These are phyloP conservation scores for Kurtzmaniella quercitrusa DNA, from an alignment of 1,139 yeast species.

Conservation along the genomic window DNA sequence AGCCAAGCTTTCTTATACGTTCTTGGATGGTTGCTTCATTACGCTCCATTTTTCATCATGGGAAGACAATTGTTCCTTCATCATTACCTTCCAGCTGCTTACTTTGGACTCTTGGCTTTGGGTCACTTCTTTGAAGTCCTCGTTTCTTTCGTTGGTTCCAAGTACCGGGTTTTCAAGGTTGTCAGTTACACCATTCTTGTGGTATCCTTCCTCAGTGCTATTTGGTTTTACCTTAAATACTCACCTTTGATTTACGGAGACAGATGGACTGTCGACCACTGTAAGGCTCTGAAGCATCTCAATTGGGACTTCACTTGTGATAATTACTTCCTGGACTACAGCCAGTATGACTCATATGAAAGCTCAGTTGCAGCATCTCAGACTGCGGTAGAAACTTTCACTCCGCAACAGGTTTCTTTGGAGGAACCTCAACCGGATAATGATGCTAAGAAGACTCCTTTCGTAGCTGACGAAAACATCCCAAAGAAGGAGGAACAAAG, in stretches of 20 bases:
- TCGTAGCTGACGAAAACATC: constrained; percentile 4
- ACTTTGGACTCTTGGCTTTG: constrained; percentile 80
- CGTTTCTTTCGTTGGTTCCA: constrained; percentile 44
- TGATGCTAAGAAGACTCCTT: constrained; percentile 3
- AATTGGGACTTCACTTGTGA: constrained; percentile 88
- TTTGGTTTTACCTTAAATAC: constrained; percentile 57
- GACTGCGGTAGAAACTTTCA: constrained; percentile 7
- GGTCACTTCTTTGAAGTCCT: constrained; percentile 78
- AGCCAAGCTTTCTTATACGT: constrained; percentile 63
- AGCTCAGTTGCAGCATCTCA: constrained; percentile 5
- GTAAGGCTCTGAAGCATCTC: constrained; percentile 59
- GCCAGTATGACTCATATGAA: constrained; percentile 19
- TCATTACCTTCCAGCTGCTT: constrained; percentile 87
- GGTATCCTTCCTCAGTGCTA: constrained; percentile 46
- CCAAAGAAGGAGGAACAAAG: constrained; percentile 4
- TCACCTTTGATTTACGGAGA: constrained; percentile 75
- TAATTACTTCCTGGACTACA: constrained; percentile 37
- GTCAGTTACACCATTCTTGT: constrained; percentile 43
- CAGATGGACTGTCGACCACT: constrained; percentile 73
- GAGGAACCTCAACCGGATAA: constrained; percentile 1
- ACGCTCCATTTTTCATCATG: constrained; percentile 87
- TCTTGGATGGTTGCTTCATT: constrained; percentile 83
- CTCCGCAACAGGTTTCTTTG: constrained; percentile 8
- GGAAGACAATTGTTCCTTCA: constrained; percentile 91
- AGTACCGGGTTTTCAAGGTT: constrained; percentile 20